Evolutionary conservation across 495 filamentous ascomycete genomes (phyloP).

Genomic region (Immersiella caudata): DNA sequence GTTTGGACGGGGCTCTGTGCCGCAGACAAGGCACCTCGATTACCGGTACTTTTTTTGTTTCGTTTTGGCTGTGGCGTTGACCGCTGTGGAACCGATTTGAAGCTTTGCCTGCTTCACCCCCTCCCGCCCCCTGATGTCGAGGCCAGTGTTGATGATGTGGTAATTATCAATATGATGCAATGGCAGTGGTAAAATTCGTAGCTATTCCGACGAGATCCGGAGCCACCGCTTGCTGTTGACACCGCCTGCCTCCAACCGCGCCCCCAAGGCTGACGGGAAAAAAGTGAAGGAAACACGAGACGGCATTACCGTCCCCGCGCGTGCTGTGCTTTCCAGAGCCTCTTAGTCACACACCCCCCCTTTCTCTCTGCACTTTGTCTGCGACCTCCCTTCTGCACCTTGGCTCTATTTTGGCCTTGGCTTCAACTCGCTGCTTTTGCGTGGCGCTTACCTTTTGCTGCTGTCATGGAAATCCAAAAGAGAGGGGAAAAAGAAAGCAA

Average conservation of each 20-base stretch:
- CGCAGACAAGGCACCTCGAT: not conserved
- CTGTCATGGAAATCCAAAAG: not conserved
- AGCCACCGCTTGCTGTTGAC: not conserved
- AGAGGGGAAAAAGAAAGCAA: not conserved
- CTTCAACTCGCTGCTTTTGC: not conserved
- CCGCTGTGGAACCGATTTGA: not conserved
- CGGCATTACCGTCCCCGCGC: conserved; percentile 1
- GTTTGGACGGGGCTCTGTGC: not conserved
- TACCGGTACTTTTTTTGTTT: not conserved
- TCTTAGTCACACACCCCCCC: not conserved
- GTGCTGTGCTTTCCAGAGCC: not conserved
- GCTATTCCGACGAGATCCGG: conserved; percentile 10
- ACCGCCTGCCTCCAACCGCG: not conserved
- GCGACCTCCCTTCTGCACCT: not conserved
- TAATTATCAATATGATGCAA: not conserved
- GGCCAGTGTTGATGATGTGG: not conserved
- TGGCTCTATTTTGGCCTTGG: not conserved
- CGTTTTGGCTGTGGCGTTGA: not conserved
- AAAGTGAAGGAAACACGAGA: not conserved
- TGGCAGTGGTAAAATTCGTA: not conserved
- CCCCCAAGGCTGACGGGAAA: conserved; percentile 2
- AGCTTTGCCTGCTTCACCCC: not conserved
- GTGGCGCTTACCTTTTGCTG: conserved; percentile 5
- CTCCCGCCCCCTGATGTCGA: not conserved
- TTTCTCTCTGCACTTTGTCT: not conserved